phyloP scores from a whole-genome alignment of 352 stramenopile species.

The Phytopythium aichiense region DNA sequence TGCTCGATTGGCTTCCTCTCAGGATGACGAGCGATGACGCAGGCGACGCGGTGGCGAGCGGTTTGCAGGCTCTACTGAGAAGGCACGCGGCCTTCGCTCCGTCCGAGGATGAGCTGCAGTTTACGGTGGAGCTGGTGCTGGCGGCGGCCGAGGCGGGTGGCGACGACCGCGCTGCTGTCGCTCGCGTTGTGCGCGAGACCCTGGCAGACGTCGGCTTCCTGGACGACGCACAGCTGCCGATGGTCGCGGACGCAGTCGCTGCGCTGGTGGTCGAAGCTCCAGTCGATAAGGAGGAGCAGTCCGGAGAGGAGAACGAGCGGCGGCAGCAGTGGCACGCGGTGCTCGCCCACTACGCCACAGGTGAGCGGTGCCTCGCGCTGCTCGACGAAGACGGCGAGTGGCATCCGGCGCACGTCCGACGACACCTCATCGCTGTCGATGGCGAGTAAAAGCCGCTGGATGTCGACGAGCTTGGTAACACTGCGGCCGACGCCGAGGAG shows the following conservation, averaged over 20 bases:
- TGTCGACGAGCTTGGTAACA: slow-evolving; percentile 7
- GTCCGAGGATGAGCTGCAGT: slow-evolving; percentile 48
- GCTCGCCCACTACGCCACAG: slow-evolving; percentile 43
- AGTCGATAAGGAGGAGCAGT: slow-evolving; percentile 6
- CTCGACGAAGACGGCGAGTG: slow-evolving; percentile 68
- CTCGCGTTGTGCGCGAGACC: slow-evolving; percentile 28
- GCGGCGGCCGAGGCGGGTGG: slow-evolving; percentile 36
- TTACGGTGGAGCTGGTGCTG: slow-evolving; percentile 58
- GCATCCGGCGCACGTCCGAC: slow-evolving; percentile 58
- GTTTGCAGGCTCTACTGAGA: slow-evolving; percentile 19
- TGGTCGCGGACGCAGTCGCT: slow-evolving; percentile 21
- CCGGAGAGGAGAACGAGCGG: slow-evolving; percentile 21
- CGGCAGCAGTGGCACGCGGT: slow-evolving; percentile 10
- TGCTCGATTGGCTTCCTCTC: background rate
- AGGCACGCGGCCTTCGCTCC: slow-evolving; percentile 13
- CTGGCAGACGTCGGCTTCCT: slow-evolving; percentile 44
- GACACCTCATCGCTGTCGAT: slow-evolving; percentile 21
- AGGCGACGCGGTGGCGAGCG: slow-evolving; percentile 11
- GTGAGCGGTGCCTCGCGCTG: slow-evolving; percentile 57
- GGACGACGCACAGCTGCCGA: slow-evolving; percentile 11
- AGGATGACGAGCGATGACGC: slow-evolving; percentile 7
- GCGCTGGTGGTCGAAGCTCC: slow-evolving; percentile 12
- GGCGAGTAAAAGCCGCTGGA: slow-evolving; percentile 8
- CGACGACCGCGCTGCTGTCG: slow-evolving; percentile 17
- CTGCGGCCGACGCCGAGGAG: slow-evolving; percentile 6